phyloP scores from a whole-genome alignment of 768 basidiomycete species.

The Cytidiella melzeri region DNA sequence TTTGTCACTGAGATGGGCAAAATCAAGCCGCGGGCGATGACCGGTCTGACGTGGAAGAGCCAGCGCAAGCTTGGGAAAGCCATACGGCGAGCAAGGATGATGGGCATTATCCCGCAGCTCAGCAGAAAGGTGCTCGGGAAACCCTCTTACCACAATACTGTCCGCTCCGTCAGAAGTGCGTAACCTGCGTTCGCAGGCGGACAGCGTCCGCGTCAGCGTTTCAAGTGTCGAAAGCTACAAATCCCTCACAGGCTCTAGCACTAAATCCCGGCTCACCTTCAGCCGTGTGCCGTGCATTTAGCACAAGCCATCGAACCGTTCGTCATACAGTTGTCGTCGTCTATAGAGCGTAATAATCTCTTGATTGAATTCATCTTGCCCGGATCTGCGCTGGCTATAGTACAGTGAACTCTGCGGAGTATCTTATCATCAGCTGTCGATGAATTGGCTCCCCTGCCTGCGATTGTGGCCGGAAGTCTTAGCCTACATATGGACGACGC shows the following conservation, averaged over 20 bases:
- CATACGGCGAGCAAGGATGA: slow-evolving; percentile 82
- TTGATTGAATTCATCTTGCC: not conserved
- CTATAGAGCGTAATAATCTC: not conserved
- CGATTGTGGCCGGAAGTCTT: not conserved
- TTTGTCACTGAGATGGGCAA: slow-evolving; percentile 76
- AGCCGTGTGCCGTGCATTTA: too few relatives aligned
- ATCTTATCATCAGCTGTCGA: not conserved
- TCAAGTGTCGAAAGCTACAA: too few relatives aligned
- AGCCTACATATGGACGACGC: not conserved
- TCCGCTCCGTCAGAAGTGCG: too few relatives aligned
- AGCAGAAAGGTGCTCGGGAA: slow-evolving; percentile 16
- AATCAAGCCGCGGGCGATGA: slow-evolving; percentile 64
- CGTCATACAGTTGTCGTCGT: too few relatives aligned
- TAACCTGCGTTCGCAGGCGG: too few relatives aligned
- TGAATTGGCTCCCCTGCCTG: not conserved
- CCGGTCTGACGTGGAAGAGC: slow-evolving; percentile 67
- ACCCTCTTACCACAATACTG: too few relatives aligned
- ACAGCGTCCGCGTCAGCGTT: too few relatives aligned
- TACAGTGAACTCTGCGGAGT: not conserved
- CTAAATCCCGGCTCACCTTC: too few relatives aligned
- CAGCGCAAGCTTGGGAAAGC: slow-evolving; percentile 81
- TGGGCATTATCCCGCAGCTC: slow-evolving; percentile 71
- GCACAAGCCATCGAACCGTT: too few relatives aligned
- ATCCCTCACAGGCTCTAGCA: too few relatives aligned
- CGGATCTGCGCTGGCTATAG: not conserved